These are phyloP conservation scores for Artemisia annua DNA, from an alignment of 129 eudicot genomes.

Conservation along the genomic window DNA sequence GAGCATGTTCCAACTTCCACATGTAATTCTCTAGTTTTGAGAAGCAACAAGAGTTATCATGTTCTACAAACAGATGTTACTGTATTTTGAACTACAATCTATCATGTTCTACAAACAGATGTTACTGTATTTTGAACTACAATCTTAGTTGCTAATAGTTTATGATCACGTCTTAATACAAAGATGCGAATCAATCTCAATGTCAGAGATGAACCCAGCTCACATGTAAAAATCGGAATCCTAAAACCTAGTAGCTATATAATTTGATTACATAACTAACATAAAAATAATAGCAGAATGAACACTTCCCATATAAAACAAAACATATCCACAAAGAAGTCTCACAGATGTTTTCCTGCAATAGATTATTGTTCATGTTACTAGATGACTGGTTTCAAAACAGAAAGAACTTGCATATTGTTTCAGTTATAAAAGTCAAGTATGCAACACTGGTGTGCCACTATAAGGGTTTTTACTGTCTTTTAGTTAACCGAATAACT, in stretches of 20 bases:
- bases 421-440: background rate
- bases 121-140: conserved; percentile 13
- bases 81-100: conserved; percentile 2
- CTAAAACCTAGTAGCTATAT: background rate
- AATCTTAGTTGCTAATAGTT: background rate
- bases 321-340: background rate
- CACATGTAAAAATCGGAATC: background rate
- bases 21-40: conserved; percentile 25
- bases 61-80: background rate
- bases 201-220: background rate
- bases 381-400: background rate
- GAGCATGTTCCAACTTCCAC: conserved; percentile 21
- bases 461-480: no score
- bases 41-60: conserved; percentile 21
- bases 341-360: no score
- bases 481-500: no score
- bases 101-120: background rate
- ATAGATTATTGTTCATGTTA: background rate
- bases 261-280: background rate
- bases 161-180: background rate
- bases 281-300: no score
- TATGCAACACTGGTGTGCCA: background rate
- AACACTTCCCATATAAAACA: background rate
- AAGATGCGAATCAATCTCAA: background rate
- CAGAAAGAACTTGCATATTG: background rate